Conservation (phyloP, 1,139 yeast species). For the Saccharomyces hybrid region DNA sequence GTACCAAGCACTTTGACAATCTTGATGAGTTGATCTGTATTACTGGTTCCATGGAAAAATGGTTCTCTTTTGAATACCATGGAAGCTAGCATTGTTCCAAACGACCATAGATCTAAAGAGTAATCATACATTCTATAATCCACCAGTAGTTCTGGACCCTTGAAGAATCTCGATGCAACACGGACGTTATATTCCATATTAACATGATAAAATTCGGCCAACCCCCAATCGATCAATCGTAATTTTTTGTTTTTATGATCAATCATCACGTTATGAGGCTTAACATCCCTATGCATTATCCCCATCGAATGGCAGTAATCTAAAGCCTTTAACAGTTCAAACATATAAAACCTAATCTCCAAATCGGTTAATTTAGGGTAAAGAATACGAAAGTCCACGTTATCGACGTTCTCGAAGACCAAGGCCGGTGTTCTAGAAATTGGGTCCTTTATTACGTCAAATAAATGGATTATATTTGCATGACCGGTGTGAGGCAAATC, state of each 20-base stretch:
- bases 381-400: conserved; percentile 80
- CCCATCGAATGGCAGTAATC: conserved; percentile 97
- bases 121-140: conserved; percentile 91
- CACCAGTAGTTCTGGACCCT: conserved; percentile 95
- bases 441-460: conserved; percentile 86
- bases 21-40: conserved; percentile 91
- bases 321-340: conserved; percentile 77
- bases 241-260: conserved; percentile 69
- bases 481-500: conserved; percentile 31
- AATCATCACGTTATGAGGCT: conserved; percentile 97
- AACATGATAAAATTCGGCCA: conserved; percentile 94
- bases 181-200: conserved; percentile 93
- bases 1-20: conserved; percentile 92
- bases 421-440: conserved; percentile 88
- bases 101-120: conserved; percentile 92
- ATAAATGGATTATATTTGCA: conserved; percentile 61
- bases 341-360: conserved; percentile 85
- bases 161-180: conserved; percentile 95
- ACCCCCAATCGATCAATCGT: conserved; percentile 95
- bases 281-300: conserved; percentile 96
- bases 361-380: conserved; percentile 82
- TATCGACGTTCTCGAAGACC: conserved; percentile 83
- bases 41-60: conserved; percentile 92
- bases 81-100: conserved; percentile 97
- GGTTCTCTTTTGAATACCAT: conserved; percentile 95